These are phyloP conservation scores for Oryza punctata DNA, from an alignment of 176 grass and related monocot genomes.

Conservation along the genomic window DNA sequence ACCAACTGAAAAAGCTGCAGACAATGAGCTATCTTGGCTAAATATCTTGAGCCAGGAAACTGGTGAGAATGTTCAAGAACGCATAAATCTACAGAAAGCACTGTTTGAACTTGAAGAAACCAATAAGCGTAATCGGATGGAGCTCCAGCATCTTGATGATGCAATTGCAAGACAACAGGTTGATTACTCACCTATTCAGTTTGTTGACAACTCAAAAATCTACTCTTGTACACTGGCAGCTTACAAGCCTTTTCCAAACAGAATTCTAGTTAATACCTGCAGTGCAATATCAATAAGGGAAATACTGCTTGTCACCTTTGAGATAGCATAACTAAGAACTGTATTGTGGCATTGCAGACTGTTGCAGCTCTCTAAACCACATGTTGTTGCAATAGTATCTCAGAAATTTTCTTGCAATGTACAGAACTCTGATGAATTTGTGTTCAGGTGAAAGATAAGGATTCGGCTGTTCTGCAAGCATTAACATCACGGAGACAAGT, in stretches of 20 bases:
- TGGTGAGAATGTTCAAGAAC: conserved; percentile 95
- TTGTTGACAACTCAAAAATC: neutral
- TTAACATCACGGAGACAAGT: conserved; percentile 93
- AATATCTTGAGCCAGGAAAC: conserved; percentile 97
- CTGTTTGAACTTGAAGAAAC: conserved; percentile 98
- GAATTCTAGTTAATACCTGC: neutral
- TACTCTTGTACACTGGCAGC: neutral
- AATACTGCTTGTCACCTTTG: neutral
- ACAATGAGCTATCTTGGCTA: conserved; percentile 85
- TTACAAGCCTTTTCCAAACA: neutral
- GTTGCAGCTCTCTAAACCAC: conserved; percentile 1
- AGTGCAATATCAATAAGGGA: neutral
- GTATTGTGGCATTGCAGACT: neutral
- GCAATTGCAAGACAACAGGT: conserved; percentile 83
- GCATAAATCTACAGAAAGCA: conserved; percentile 99
- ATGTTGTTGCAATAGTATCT: conserved; percentile 2
- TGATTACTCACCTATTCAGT: conserved; percentile 27
- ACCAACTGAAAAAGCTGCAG: conserved; percentile 75
- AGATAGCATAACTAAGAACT: neutral
- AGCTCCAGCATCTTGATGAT: conserved; percentile 93
- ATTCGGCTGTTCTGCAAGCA: conserved; percentile 59
- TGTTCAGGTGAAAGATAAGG: conserved; percentile 61
- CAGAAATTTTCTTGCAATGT: neutral
- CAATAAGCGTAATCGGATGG: conserved; percentile 84
- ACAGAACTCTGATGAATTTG: conserved; percentile 34